Percentiles rank a stretch among this genome's conserved stretches.
phyloP scores from a whole-genome alignment of 345 rosid species.

The Salix brachista region DNA sequence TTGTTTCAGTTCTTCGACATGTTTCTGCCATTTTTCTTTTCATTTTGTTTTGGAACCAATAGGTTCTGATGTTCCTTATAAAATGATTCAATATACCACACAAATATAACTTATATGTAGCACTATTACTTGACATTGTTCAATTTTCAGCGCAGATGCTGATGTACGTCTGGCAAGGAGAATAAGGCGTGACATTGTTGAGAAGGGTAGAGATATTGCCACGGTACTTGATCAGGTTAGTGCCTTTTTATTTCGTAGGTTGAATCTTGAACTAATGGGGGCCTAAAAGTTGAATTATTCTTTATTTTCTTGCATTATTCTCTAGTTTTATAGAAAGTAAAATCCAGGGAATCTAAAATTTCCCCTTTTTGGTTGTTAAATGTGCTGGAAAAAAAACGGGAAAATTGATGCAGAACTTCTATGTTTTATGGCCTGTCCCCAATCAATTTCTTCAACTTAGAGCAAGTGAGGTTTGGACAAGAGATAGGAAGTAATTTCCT shows the following conservation, averaged over 20 bases:
- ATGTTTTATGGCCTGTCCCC: not conserved
- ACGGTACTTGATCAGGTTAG: constrained; percentile 91
- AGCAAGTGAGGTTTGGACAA: not conserved
- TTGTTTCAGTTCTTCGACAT: not conserved
- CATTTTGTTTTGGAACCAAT: not conserved
- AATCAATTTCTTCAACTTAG: not conserved
- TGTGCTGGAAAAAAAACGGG: not conserved
- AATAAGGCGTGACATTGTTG: constrained; percentile 85
- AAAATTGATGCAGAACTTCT: too few relatives aligned
- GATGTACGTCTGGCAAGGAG: constrained; percentile 98
- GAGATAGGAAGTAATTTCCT: too few relatives aligned
- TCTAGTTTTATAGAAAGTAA: not conserved
- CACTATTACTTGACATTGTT: constrained; percentile 36
- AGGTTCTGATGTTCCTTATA: not conserved
- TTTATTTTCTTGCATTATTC: not conserved
- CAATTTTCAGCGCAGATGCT: constrained; percentile 80
- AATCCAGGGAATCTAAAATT: not conserved
- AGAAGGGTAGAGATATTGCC: constrained; percentile 84
- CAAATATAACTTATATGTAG: constrained; percentile 23
- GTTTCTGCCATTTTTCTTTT: not conserved
- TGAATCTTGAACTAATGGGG: not conserved
- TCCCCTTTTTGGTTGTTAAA: not conserved
- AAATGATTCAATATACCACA: not conserved
- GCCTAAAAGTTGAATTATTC: not conserved
- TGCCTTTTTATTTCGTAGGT: not conserved